Evolutionary conservation across 2,329 filamentous ascomycete species (phyloP).

Genomic region (Nemania serpens): DNA sequence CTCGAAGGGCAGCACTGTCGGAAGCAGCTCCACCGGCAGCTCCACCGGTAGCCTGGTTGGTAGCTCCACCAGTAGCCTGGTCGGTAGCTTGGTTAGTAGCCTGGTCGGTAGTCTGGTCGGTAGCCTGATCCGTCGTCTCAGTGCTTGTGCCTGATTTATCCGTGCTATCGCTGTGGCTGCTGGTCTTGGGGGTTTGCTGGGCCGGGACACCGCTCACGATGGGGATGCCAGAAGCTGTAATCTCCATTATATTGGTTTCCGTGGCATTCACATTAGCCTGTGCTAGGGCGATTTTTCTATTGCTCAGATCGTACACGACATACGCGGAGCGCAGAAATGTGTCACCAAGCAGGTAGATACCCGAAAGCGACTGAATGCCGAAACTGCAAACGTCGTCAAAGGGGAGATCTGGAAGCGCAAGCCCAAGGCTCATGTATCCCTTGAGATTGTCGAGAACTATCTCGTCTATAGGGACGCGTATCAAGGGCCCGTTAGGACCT

Average conservation of each 20-base stretch:
- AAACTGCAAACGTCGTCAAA: conserved; percentile 57
- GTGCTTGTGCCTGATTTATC: neutral
- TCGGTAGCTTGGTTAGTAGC: neutral
- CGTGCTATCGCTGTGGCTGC: neutral
- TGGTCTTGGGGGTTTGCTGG: conserved; percentile 34
- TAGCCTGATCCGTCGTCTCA: conserved; percentile 11
- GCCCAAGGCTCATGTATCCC: conserved; percentile 30
- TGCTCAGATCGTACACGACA: conserved; percentile 59
- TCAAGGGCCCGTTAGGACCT: conserved; percentile 40
- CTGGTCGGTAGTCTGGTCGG: too few species aligned
- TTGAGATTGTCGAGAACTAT: conserved; percentile 48
- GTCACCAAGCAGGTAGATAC: conserved; percentile 51
- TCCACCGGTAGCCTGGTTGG: neutral
- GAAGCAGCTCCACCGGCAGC: conserved; percentile 3
- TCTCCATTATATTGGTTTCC: conserved; percentile 51
- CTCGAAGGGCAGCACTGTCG: conserved; percentile 29
- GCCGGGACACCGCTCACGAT: conserved; percentile 50
- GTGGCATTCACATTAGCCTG: conserved; percentile 57
- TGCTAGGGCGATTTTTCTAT: conserved; percentile 56
- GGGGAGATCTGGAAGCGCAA: conserved; percentile 39
- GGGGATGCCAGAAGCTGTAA: conserved; percentile 50
- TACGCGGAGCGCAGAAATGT: conserved; percentile 56
- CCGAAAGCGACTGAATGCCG: conserved; percentile 52
- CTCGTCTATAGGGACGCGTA: conserved; percentile 43
- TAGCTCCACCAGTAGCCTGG: neutral